These are phyloP conservation scores for Tricholoma matsutake DNA, from an alignment of 768 basidiomycete species.

Conservation along the genomic window DNA sequence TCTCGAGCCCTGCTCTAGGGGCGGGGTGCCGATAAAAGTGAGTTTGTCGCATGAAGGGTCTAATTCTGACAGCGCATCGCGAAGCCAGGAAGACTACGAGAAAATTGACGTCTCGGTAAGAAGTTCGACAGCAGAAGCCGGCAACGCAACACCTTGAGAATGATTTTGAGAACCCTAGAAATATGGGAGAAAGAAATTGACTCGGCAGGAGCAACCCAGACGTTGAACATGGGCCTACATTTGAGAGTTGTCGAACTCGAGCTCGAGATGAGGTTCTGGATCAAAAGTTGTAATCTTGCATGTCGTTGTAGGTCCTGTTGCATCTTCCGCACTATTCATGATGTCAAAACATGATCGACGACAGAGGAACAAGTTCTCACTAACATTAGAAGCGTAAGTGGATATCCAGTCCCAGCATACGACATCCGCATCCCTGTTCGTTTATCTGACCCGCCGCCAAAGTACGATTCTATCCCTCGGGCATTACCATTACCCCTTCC, in stretches of 20 bases:
- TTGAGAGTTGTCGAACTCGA: constrained; percentile 69
- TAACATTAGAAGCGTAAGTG: constrained; percentile 76
- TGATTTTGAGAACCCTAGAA: constrained; percentile 70
- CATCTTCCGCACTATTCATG: constrained; percentile 63
- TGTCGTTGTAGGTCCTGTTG: constrained; percentile 77
- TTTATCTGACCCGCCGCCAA: constrained; percentile 52
- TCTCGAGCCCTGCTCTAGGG: constrained; percentile 24
- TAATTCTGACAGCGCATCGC: constrained; percentile 87
- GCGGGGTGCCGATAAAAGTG: constrained; percentile 77
- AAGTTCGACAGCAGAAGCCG: not conserved
- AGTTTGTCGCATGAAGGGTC: constrained; percentile 86
- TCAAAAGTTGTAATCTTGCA: constrained; percentile 87
- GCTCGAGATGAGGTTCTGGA: constrained; percentile 75
- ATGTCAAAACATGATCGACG: not conserved
- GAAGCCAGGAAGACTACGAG: constrained; percentile 80
- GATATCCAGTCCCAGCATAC: constrained; percentile 75
- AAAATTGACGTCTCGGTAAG: not conserved
- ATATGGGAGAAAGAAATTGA: not conserved
- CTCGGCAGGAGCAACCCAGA: not conserved
- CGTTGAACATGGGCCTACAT: constrained; percentile 39
- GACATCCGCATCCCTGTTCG: constrained; percentile 83
- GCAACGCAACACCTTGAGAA: constrained; percentile 63
- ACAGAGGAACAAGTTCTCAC: constrained; percentile 24
- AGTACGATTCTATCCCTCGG: constrained; percentile 55
- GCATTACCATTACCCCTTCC: constrained; percentile 14